Evolutionary conservation across 2,329 filamentous ascomycete genomes (phyloP), one percentile per base, ranked within the genome.

Genomic region (Huntiella omanensis): DNA sequence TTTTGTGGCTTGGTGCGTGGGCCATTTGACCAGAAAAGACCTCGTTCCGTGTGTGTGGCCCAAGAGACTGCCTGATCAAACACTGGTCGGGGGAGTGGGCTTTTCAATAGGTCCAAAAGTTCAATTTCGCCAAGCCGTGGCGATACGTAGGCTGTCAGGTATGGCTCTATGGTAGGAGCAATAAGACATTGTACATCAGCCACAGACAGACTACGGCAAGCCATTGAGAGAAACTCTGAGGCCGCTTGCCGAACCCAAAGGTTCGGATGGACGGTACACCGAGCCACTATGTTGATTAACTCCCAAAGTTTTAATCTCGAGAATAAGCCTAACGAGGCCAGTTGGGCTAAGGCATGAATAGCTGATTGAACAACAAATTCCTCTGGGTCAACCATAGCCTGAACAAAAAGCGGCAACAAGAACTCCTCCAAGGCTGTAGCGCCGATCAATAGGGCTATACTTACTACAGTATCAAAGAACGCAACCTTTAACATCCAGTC

Each of bases 401-500:
- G 91, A 3, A 95, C 73, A 85, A 98, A 95, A 11, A 98, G 68
- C 1, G 92, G 91, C 19, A 98, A 64, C 52, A 96, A 93, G 55
- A 95, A 98, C 54, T 93, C 86, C 60, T 98, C 91, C 32, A 98
- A 64, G 53, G 80, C 92, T 33, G 79, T 83, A 50, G 83, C 86
- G 22, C 91, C 91, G 33, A 96, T 74, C 54, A 94, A 94, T 1
- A 83, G 76, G 3, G 87, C 84, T 52, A 98, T 87, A 3, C 87
- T 88, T 12, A 96, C 84, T 19, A 96, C 85, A 0, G 86, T 84
- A 56, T 94, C 87, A 56, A 98, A 95, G 58, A 96, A 96, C 2
- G 88, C 86, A 55, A 86, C 95, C 60, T 94, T 95, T 32, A 98
- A 65, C 59, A 85, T 85, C 91, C 91, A 98, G 58, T 98, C 87